These are phyloP conservation scores for Favolaschia claudopus DNA, from an alignment of 768 basidiomycete species.

Conservation along the genomic window DNA sequence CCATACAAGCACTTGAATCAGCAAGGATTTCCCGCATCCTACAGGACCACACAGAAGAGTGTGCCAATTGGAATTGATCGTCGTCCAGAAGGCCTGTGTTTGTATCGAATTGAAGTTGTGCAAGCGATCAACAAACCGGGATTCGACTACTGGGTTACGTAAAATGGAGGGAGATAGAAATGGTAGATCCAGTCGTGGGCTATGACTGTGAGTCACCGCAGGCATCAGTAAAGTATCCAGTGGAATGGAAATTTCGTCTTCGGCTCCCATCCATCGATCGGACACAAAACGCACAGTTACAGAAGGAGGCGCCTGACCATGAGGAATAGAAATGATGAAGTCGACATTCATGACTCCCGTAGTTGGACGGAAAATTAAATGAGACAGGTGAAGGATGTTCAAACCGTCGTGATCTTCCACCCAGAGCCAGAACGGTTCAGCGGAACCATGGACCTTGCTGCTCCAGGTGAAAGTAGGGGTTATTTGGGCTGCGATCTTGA, in stretches of 20 bases:
- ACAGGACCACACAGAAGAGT: slow-evolving; percentile 80
- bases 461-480: slow-evolving; percentile 83
- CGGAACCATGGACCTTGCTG: slow-evolving; percentile 70
- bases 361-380: slow-evolving; percentile 73
- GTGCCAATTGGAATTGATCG: slow-evolving; percentile 72
- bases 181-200: slow-evolving; percentile 74
- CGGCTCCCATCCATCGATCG: slow-evolving; percentile 93
- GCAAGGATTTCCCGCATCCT: slow-evolving; percentile 80
- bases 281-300: slow-evolving; percentile 84
- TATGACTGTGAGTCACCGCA: slow-evolving; percentile 57
- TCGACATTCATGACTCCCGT: slow-evolving; percentile 68
- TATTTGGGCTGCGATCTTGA: slow-evolving; percentile 75
- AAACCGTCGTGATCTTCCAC: slow-evolving; percentile 85
- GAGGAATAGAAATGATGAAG: slow-evolving; percentile 81
- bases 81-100: slow-evolving; percentile 87
- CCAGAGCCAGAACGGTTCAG: slow-evolving; percentile 96
- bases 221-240: slow-evolving; percentile 85
- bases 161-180: slow-evolving; percentile 69
- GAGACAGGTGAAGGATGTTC: slow-evolving; percentile 83
- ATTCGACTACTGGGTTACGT: slow-evolving; percentile 52
- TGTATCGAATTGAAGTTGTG: slow-evolving; percentile 84
- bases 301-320: slow-evolving; percentile 62
- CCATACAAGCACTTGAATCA: slow-evolving; percentile 79
- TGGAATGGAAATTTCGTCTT: slow-evolving; percentile 70
- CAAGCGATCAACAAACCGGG: slow-evolving; percentile 53